These are phyloP conservation scores for Kwoniella europaea DNA, from an alignment of 768 basidiomycete genomes.

Conservation along the genomic window DNA sequence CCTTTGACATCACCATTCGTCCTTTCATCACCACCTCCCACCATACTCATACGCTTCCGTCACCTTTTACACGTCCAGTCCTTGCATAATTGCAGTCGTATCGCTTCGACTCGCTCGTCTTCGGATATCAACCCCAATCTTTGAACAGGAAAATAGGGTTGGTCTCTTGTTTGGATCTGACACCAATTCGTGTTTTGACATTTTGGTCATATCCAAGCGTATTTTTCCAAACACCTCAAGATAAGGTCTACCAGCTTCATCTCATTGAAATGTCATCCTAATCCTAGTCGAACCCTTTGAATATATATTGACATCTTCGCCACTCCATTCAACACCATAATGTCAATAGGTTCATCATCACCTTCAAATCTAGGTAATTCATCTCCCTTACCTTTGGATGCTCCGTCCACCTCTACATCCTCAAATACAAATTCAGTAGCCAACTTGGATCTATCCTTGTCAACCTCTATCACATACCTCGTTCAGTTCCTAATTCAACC, in stretches of 20 bases:
- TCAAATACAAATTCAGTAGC: slow-evolving; percentile 5
- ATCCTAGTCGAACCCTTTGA: not conserved
- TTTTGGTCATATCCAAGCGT: too few relatives aligned
- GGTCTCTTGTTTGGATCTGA: not conserved
- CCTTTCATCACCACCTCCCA: slow-evolving; percentile 5
- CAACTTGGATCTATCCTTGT: slow-evolving; percentile 36
- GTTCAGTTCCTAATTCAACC: slow-evolving; percentile 45
- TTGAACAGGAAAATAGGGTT: not conserved
- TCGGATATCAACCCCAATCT: too few relatives aligned
- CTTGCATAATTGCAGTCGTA: not conserved
- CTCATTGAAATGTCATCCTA: not conserved
- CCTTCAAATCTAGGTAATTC: not conserved
- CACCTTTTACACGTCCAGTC: not conserved
- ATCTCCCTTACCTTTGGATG: slow-evolving; percentile 1
- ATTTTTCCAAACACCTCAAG: too few relatives aligned
- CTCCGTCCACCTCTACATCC: not conserved
- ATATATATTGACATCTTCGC: not conserved
- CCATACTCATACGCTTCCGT: not conserved
- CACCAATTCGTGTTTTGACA: not conserved
- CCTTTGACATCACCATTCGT: not conserved
- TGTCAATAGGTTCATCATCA: not conserved
- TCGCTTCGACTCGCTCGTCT: too few relatives aligned
- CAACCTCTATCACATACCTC: slow-evolving; percentile 43
- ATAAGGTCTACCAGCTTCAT: not conserved
- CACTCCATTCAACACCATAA: not conserved